Conservation (phyloP, 495 filamentous ascomycete genomes). For the Paragyromitra xinjiangensis region DNA sequence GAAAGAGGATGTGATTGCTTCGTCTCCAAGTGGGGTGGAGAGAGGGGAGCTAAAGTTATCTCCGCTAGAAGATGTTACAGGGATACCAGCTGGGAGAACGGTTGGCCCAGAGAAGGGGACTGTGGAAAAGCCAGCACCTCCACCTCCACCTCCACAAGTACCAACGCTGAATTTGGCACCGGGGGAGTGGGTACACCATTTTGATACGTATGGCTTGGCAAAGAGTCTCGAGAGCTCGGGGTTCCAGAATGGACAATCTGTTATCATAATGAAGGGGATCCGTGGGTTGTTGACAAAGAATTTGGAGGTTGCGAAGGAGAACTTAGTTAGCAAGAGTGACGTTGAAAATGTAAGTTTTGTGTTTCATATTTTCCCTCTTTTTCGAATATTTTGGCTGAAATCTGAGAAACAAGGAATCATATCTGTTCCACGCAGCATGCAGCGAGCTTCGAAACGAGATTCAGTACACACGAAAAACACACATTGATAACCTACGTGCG, state of each 20-base stretch:
- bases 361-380: neutral
- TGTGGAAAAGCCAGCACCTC: constrained; percentile 42
- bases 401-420: constrained; percentile 69
- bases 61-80: constrained; percentile 45
- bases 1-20: constrained; percentile 1
- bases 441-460: constrained; percentile 89
- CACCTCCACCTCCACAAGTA: constrained; percentile 56
- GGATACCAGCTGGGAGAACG: neutral
- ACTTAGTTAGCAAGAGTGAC: constrained; percentile 78
- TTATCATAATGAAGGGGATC: constrained; percentile 88
- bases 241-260: constrained; percentile 74
- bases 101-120: constrained; percentile 49
- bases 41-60: constrained; percentile 45
- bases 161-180: constrained; percentile 72
- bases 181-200: constrained; percentile 75
- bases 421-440: constrained; percentile 93
- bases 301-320: constrained; percentile 77
- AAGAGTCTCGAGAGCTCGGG: constrained; percentile 74
- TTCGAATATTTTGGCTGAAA: constrained; percentile 13
- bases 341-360: constrained; percentile 70
- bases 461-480: constrained; percentile 67
- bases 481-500: constrained; percentile 75
- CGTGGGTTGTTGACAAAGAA: constrained; percentile 78
- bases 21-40: constrained; percentile 21
- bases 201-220: constrained; percentile 90